Evolutionary conservation across 2,329 filamentous ascomycete genomes (phyloP), one percentile per base, ranked within the genome.

Genomic region (Penicillium sp.): DNA sequence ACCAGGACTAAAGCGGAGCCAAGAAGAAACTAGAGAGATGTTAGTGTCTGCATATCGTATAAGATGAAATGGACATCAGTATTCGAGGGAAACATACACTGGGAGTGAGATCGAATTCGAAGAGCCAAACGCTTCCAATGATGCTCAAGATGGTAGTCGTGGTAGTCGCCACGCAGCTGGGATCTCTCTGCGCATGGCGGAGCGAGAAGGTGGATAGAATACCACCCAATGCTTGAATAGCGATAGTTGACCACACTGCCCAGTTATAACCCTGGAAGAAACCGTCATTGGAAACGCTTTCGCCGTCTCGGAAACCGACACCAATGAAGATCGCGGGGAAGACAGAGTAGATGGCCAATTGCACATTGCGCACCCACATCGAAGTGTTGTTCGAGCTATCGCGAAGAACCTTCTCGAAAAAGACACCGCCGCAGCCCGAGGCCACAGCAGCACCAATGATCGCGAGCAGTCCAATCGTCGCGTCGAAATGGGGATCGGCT

Each of bases 181-280:
- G 88, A 69, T 96, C 95, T 68, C 94, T 95, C 76, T 94, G 89
- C 5, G 89, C 86, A 69, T 91, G 90, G 59, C 88, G 89, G 72
- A 94, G 88, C 70, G 88, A 90, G 57, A 94, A 81, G 1, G 89
- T 89, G 9, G 90, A 87, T n/a, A 96, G 77, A 26, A 97, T 83
- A 23, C 93, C 94, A 29, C 92, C 92, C 33, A 87, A 76, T 0
- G 92, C 89, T 72, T 99, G 94, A 56, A 94, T 82, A 6, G 86
- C 70, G 63, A 97, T 89, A 4, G 92, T 89, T 5, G 85, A 81
- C 92, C 92, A 97, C 3, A 97, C 93, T 20, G 93, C 82, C 81
- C 85, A 89, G 71, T 96, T 97, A 76, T 97, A 99, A 2, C 94
- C 94, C 54, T 89, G 88, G 65, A 99, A 97, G 75, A 97, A 96